Evolutionary conservation across 768 basidiomycete genomes (phyloP).

Genomic region (Auriculariales sp.): DNA sequence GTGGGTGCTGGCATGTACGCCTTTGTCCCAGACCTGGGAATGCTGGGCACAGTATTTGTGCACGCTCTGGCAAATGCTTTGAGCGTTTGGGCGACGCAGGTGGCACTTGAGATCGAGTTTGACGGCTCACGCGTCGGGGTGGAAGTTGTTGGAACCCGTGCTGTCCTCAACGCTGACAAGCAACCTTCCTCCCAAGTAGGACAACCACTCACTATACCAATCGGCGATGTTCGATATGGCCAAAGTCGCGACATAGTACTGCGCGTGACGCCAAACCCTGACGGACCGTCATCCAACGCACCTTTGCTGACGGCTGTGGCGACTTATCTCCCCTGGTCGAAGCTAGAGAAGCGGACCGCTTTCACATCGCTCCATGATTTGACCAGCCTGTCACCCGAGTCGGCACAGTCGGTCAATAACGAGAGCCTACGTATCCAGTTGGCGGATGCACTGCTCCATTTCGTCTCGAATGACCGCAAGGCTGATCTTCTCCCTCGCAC

Average conservation of each 20-base stretch:
- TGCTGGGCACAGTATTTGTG: constrained; percentile 10
- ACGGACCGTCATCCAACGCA: neutral
- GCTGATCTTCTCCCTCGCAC: too few species aligned
- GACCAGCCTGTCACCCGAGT: neutral
- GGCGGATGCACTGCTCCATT: neutral
- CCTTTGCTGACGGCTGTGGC: neutral
- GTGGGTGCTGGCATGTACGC: constrained; percentile 5
- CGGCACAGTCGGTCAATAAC: neutral
- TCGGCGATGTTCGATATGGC: constrained; percentile 4
- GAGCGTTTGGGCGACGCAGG: constrained; percentile 6
- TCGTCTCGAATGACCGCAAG: neutral
- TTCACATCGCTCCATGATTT: neutral
- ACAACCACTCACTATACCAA: neutral
- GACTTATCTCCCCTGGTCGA: neutral
- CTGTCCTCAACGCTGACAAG: too few species aligned
- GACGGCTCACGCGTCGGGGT: too few species aligned
- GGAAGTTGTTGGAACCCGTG: too few species aligned
- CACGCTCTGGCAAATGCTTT: constrained; percentile 9
- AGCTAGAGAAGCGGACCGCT: neutral
- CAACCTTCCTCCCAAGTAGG: too few species aligned
- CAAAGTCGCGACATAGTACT: constrained; percentile 3
- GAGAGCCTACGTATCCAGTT: neutral
- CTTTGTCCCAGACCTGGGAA: constrained; percentile 8
- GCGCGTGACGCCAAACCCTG: neutral
- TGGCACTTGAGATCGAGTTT: constrained; percentile 3